Evolutionary conservation across 148 eudicot genomes (phyloP).

Genomic region (Nyssa sinensis): DNA sequence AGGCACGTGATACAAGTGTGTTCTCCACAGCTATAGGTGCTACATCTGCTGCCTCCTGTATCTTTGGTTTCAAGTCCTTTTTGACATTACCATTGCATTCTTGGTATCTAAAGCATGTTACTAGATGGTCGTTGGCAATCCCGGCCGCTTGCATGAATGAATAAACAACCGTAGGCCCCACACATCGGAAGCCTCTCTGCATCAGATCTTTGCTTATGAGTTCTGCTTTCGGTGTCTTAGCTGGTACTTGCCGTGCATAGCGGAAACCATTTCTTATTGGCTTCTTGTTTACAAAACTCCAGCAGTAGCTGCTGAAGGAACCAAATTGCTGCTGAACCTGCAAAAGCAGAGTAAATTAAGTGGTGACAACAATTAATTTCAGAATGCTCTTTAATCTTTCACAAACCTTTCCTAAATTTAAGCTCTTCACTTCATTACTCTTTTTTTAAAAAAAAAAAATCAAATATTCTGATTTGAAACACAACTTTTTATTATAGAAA

Average conservation of each 20-base stretch:
- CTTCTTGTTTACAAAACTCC: conserved; percentile 63
- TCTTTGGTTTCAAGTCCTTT: conserved; percentile 3
- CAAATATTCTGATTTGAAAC: neutral
- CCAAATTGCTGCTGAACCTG: conserved; percentile 72
- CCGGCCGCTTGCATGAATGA: conserved; percentile 80
- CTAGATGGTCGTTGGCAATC: conserved; percentile 66
- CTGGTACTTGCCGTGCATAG: conserved; percentile 62
- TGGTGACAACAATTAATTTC: neutral
- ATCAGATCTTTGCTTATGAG: conserved; percentile 61
- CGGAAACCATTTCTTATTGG: conserved; percentile 47
- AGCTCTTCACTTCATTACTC: neutral
- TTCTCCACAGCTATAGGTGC: conserved; percentile 4
- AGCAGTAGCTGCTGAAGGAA: conserved; percentile 59
- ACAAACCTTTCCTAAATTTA: neutral
- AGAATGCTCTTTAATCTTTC: neutral
- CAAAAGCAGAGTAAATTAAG: conserved; percentile 15
- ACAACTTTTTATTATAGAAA: neutral
- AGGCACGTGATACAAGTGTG: neutral
- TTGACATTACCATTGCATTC: conserved; percentile 28
- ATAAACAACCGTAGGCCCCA: conserved; percentile 72
- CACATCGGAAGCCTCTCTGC: conserved; percentile 66
- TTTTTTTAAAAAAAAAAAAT: neutral
- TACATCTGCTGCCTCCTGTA: conserved; percentile 1
- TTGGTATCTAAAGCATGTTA: conserved; percentile 56
- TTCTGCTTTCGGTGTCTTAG: conserved; percentile 66